Base-by-base conservation (phyloP, 164 flowering plant genomes). In the Macadamia integrifolia region DNA sequence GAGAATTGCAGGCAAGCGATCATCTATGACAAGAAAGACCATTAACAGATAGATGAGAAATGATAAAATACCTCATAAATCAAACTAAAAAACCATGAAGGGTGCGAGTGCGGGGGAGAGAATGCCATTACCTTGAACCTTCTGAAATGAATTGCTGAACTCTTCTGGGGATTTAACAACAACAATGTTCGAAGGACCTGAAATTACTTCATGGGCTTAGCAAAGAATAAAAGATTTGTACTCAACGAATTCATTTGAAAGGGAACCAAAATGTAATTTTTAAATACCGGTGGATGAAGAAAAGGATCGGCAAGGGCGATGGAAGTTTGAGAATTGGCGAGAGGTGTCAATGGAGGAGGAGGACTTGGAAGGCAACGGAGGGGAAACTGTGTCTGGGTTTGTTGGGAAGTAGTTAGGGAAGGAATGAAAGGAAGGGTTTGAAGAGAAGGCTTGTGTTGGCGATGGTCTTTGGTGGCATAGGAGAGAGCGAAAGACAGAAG, bases 1-100 rank as follows among this genome's bases (percentile, higher is more conserved):
- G 80, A 89, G 91, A 50, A 92, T 71, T 28, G 92, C 81, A 6
- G 91, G 88, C 81, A 79, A 64, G 40, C 83, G 72, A 55, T 87
- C 87, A 72, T 84, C 98, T 92, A 69, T 35, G 6, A 23, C 49
- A 49, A 63, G 13, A 74, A 23, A 11, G 6, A 46, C 1, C 13
- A 31, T 14, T 0, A 71, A 50, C 3, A 58, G 58, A 56, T 9
- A 30, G 31, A 46, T 57, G 3, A 73, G 48, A 18, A 55, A n/a
- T 1, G 15, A 55, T 23, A 14, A 23, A 43, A 15, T 62, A 23
- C 6, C 50, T 6, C 56, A 9, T 6, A 60, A 52, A 60, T 18
- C 15, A 58, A 13, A n/a, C 40, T 13, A 35, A 65, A 17, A 40
- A 62, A 17, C 15, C 14, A 46, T 14, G 4, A n/a, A 15, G n/a